Evolutionary conservation across 2,329 filamentous ascomycete genomes (phyloP), one percentile per base, ranked within the genome.

Genomic region (Domatiomyces catenatus): DNA sequence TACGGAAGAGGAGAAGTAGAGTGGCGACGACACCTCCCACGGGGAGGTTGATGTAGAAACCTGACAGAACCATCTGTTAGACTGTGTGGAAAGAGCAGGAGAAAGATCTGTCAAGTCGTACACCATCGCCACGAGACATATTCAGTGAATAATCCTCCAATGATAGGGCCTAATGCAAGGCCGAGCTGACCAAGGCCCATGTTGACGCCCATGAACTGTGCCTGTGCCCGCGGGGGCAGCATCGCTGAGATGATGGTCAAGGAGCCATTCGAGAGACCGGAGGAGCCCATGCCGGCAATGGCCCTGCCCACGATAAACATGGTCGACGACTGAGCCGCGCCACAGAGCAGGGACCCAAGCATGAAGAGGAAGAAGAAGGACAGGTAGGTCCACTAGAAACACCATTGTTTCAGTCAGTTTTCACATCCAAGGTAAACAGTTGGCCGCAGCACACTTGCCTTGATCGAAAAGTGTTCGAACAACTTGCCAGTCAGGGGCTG

Each of bases 31-130:
- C 51, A 4, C 56, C 64, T 2, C 63, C 62, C 26, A 77, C 67
- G 0, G 74, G 75, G 1, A 78, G 63, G 54, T 78, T 77, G 60
- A 77, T 75, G 50, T 71, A 43, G 36, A 49, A 49, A 17, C 28
- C n/a, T 17, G 17, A 24, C 3, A 24, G 4, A n/a, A 46, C 5
- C 17, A 24, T 46, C n/a, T 28, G 5, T 28, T 46, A 45, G 44
- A 15, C 18, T 12, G 3, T 43, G n/a, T 43, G n/a, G n/a, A n/a
- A n/a, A n/a, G n/a, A n/a, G n/a, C n/a, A n/a, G n/a, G n/a, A n/a
- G n/a, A n/a, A n/a, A n/a, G n/a, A n/a, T n/a, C n/a, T n/a, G n/a
- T n/a, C n/a, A 19, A 24, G 22, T 24, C 28, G 2, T 36, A 36
- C 28, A 36, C 63, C 63, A 66, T 39, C 63, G 52, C 63, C 63